Evolutionary conservation across 441 rosid species (phyloP).

Genomic region (Aleurites moluccanus): DNA sequence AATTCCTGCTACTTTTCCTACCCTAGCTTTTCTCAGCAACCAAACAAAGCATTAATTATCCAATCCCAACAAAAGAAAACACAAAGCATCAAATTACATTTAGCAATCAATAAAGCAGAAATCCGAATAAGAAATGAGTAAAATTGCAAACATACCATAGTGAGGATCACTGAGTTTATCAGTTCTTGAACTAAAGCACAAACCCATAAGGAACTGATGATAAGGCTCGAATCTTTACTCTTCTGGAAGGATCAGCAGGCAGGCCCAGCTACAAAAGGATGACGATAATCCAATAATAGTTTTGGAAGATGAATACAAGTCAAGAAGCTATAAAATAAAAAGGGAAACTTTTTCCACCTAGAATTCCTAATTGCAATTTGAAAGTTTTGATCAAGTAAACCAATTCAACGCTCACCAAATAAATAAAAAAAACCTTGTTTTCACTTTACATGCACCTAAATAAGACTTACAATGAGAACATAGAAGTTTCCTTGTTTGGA

Average conservation of each 20-base stretch:
- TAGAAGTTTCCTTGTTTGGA: no score
- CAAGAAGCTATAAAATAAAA: no score
- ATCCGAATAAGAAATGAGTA: background rate
- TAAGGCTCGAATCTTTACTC: background rate
- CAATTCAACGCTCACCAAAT: no score
- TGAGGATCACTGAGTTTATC: constrained; percentile 47
- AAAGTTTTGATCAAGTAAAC: no score
- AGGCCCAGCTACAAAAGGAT: background rate
- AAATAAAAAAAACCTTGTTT: no score
- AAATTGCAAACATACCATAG: constrained; percentile 38
- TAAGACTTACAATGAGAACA: no score
- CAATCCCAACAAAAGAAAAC: background rate
- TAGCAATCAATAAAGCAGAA: background rate
- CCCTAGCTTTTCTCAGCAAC: constrained; percentile 9
- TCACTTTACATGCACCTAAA: no score
- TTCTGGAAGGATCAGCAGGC: background rate
- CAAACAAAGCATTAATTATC: constrained; percentile 3
- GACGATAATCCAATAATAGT: no score
- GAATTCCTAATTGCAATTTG: no score
- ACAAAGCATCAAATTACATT: background rate
- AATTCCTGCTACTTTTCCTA: no score
- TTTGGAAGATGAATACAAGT: no score
- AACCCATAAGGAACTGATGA: background rate
- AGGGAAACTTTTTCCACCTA: no score
- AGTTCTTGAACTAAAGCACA: constrained; percentile 46